Evolutionary conservation across 2,329 filamentous ascomycete species (phyloP), one percentile per base, ranked within the genome.

Genomic region (Talaromyces sp.): DNA sequence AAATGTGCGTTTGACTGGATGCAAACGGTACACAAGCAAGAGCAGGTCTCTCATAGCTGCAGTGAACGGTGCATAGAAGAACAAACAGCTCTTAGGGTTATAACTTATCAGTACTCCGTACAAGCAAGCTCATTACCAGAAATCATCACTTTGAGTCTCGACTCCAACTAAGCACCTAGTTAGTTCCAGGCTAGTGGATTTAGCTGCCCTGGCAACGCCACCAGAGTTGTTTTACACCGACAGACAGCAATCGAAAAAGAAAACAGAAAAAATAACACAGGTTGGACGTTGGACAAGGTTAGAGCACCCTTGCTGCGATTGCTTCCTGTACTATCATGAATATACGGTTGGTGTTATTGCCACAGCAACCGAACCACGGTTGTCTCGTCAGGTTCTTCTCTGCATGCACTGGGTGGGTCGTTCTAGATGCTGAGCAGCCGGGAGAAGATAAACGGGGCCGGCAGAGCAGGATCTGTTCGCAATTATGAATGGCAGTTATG

Each of bases 161-260:
- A 47, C 10, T 47, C n/a, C n/a, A 9, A 25, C 44, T 11, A 47
- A 47, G n/a, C 22, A 25, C 9, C 22, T 19, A 25, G 13, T 17
- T 47, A 47, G 44, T 10, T 22, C 19, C 44, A 25, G 44, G 7
- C 44, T 47, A 25, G 44, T 47, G 44, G 10, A 19, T n/a, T 49
- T 52, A 60, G 52, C 51, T 58, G 28, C 60, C 60, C 49, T 47
- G 55, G 60, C 55, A 62, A 62, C 60, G 60, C 55, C 55, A 61
- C 59, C 27, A 55, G n/a, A 17, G 15, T 32, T 2, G 17, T 19
- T 53, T 53, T 13, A 53, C 39, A 44, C 17, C 39, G 36, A 42
- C 36, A 17, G 36, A 33, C 17, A 39, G 17, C 6, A 15, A 15
- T 13, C 15, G 7, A n/a, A 7, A n/a, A 39, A 5, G 13, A 39